Evolutionary conservation across 1,284 basidiomycete genomes (phyloP), one percentile per base, ranked within the genome.

Genomic region (Austroboletus novae-zelandiae): DNA sequence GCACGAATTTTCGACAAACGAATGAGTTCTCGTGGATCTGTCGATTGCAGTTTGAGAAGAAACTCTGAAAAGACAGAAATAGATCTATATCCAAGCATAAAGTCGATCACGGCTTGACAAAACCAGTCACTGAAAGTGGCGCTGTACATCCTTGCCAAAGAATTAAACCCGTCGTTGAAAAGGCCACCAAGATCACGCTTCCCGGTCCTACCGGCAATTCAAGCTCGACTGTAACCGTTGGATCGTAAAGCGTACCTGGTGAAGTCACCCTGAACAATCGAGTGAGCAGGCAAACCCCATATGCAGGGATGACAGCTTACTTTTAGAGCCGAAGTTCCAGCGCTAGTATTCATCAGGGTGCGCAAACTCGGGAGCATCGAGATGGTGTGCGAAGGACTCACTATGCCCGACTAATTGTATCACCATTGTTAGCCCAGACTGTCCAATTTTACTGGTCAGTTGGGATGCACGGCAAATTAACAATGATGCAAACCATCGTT

Each of bases 381-480:
- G 17, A 14, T 13, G 25, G 9, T 45, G 10, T n/a, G 29, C 45
- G 23, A 41, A 30, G 47, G n/a, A 77, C 86, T 66, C 64, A 91
- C 88, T 98, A 97, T 51, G 85, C 84, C 53, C 85, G 78, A 63
- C 88, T 91, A 53, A 94, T 91, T 3, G 89, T 85, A 64, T 95
- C 91, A 2, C 92, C 94, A 56, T 96, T 96, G 65, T 96, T 95
- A 3, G 96, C 96, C 96, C 95, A 98, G 20, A 94, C 87, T 91
- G 45, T 45, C 25, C 48, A 3, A 34, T 20, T 17, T 40, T 20
- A 27, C 35, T 25, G 51, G 55, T 58, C 31, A 51, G 40, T 40
- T 6, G 5, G 7, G 32, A 34, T 36, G 41, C 9, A n/a, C 4
- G 6, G 18, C n/a, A 10, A 31, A 36, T 43, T 47, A 45, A 17